Evolutionary conservation across 176 grass and related monocot species (phyloP).

Genomic region (Oryza glumipatula): DNA sequence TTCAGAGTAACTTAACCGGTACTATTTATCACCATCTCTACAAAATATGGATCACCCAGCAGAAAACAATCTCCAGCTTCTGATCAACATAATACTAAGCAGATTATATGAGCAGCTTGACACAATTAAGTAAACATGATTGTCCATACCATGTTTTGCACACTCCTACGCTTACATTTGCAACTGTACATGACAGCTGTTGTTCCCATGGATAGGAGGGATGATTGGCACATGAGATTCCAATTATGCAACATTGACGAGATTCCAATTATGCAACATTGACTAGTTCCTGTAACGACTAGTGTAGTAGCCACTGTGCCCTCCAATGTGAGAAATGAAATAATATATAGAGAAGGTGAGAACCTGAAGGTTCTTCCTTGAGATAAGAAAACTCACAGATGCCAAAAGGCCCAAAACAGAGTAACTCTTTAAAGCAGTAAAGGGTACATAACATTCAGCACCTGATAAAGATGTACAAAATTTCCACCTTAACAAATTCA

Average conservation of each 20-base stretch:
- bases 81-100: slow-evolving; percentile 68
- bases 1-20: slow-evolving; percentile 59
- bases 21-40: slow-evolving; percentile 62
- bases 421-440: slow-evolving; percentile 76
- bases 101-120: slow-evolving; percentile 54
- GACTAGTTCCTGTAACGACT: slow-evolving; percentile 69
- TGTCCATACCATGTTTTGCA: slow-evolving; percentile 62
- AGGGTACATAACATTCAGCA: slow-evolving; percentile 66
- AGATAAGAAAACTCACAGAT: slow-evolving; percentile 72
- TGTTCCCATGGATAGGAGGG: slow-evolving; percentile 48
- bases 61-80: slow-evolving; percentile 54
- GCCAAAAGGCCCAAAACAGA: slow-evolving; percentile 65
- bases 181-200: slow-evolving; percentile 48
- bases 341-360: slow-evolving; percentile 58
- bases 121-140: slow-evolving; percentile 57
- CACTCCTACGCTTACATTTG: slow-evolving; percentile 58
- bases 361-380: slow-evolving; percentile 56
- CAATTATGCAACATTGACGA: slow-evolving; percentile 44
- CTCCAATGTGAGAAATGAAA: slow-evolving; percentile 67
- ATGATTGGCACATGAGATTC: slow-evolving; percentile 43
- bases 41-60: slow-evolving; percentile 51
- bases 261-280: slow-evolving; percentile 52
- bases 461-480: slow-evolving; percentile 60
- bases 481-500: slow-evolving; percentile 57
- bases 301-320: slow-evolving; percentile 46